phyloP scores from a whole-genome alignment of 371 early-diverging fungal genomes.

The Circinella minor region DNA sequence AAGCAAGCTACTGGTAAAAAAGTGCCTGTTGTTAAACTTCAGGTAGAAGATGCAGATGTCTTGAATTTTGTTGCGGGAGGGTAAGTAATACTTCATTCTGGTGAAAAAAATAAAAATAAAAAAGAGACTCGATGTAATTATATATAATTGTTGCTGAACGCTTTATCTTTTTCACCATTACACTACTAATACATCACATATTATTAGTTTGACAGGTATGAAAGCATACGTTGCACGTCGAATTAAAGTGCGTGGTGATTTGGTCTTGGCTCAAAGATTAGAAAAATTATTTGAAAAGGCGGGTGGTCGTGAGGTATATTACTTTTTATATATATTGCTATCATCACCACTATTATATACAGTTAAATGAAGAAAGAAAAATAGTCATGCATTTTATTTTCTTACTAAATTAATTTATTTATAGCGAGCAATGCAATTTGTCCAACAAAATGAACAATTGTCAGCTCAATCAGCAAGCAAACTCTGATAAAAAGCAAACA shows the following conservation, averaged over 20 bases:
- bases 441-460: conserved; percentile 40
- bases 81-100: conserved; percentile 19
- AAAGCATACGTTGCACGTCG: conserved; percentile 48
- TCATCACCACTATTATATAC: not conserved
- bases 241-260: conserved; percentile 50
- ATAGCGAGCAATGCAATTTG: conserved; percentile 41
- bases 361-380: too few relatives aligned
- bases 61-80: conserved; percentile 52
- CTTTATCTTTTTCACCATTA: too few relatives aligned
- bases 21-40: conserved; percentile 41
- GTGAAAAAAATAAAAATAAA: not conserved
- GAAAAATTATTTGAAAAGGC: conserved; percentile 52
- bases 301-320: conserved; percentile 47
- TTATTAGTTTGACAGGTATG: conserved; percentile 45
- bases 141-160: too few relatives aligned
- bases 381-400: too few relatives aligned
- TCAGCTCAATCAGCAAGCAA: conserved; percentile 7
- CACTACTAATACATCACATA: too few relatives aligned
- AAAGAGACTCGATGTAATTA: not conserved
- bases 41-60: conserved; percentile 45
- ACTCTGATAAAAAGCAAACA: not conserved
- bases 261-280: conserved; percentile 46
- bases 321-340: not conserved
- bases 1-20: conserved; percentile 27
- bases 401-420: not conserved